Conservation (phyloP, 129 eudicot genomes). For the Pulicaria dysenterica region DNA sequence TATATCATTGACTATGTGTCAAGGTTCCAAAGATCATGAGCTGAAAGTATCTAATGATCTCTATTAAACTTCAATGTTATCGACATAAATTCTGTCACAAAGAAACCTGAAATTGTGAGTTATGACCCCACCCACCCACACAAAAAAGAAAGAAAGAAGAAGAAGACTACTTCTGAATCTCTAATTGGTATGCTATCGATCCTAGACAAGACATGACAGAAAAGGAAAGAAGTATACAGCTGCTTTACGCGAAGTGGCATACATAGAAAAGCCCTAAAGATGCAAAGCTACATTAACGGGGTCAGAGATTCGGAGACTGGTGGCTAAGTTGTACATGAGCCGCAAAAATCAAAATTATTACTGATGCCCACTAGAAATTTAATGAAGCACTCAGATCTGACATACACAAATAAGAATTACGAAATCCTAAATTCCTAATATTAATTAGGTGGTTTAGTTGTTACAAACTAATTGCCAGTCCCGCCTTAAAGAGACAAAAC, state of each 20-base stretch:
- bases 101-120: neutral
- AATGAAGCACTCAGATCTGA: neutral
- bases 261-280: neutral
- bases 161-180: neutral
- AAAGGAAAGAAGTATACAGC: neutral
- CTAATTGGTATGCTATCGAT: constrained; percentile 3
- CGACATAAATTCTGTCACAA: too few relatives aligned
- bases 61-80: too few relatives aligned
- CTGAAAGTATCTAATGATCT: too few relatives aligned
- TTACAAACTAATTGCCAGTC: neutral
- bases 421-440: neutral
- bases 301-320: neutral
- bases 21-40: too few relatives aligned
- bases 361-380: too few relatives aligned
- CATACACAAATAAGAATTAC: neutral
- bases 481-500: neutral
- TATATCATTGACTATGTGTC: too few relatives aligned
- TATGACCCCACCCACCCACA: too few relatives aligned
- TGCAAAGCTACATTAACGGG: neutral
- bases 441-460: neutral
- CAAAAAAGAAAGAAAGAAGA: neutral
- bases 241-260: neutral
- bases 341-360: too few relatives aligned
- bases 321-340: too few relatives aligned
- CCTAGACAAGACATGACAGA: neutral